These are phyloP conservation scores for Phlebiopsis gigantea DNA, from an alignment of 768 basidiomycete species.

Conservation along the genomic window DNA sequence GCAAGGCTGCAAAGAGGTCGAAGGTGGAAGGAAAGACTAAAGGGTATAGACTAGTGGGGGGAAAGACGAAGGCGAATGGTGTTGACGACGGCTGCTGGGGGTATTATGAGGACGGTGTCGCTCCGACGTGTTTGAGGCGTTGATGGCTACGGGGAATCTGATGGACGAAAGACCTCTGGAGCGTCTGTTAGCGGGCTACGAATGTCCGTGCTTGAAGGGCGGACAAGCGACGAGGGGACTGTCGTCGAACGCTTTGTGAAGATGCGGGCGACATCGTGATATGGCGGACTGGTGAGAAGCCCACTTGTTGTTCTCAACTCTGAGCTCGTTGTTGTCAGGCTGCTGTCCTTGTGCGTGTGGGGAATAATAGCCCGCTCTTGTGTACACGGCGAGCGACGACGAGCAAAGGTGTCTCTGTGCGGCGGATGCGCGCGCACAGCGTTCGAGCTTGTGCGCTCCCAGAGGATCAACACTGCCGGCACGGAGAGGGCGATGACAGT, in stretches of 20 bases:
- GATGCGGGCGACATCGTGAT: too few relatives aligned
- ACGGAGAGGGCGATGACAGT: neutral
- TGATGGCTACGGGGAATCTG: constrained; percentile 6
- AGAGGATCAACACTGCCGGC: neutral
- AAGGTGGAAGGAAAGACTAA: neutral
- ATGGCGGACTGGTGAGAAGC: too few relatives aligned
- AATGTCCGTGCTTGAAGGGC: neutral
- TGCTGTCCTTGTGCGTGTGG: neutral
- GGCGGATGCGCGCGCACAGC: neutral
- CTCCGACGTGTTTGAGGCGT: neutral
- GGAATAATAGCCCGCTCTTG: neutral
- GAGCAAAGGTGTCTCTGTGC: neutral
- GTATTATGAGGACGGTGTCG: neutral
- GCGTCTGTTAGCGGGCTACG: neutral
- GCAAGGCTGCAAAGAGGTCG: neutral
- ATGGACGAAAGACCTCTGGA: neutral
- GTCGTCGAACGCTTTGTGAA: neutral
- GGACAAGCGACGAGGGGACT: neutral
- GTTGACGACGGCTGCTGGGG: neutral
- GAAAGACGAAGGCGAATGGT: neutral
- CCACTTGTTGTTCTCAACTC: too few relatives aligned
- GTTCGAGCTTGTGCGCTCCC: neutral
- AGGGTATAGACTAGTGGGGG: neutral
- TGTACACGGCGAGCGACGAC: neutral
- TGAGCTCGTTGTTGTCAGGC: neutral